Percentiles rank a stretch among this genome's conserved stretches.
phyloP scores from a whole-genome alignment of 1,139 yeast species.

The Debaryomycetaceae sp. region DNA sequence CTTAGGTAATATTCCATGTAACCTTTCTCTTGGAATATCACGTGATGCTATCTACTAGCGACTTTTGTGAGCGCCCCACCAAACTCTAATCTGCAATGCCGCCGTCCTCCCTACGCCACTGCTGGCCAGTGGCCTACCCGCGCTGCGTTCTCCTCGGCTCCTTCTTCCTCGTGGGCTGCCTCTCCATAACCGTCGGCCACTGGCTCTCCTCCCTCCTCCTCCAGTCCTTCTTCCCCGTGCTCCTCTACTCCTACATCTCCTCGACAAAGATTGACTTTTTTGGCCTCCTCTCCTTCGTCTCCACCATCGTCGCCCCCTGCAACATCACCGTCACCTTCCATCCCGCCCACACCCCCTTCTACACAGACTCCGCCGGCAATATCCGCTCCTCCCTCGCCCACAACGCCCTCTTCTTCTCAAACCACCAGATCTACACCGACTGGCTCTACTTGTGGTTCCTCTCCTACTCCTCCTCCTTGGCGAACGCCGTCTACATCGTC shows the following conservation, averaged over 20 bases:
- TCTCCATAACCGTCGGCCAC: constrained; percentile 35
- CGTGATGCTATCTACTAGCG: no score
- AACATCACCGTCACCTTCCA: constrained; percentile 32
- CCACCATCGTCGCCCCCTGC: constrained; percentile 32
- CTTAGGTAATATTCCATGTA: no score
- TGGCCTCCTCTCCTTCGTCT: constrained; percentile 31
- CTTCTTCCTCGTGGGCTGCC: constrained; percentile 34
- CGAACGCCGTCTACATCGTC: constrained; percentile 58
- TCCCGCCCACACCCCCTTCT: constrained; percentile 10
- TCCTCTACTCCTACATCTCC: constrained; percentile 26
- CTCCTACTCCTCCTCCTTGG: constrained; percentile 54
- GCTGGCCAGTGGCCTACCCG: constrained; percentile 10
- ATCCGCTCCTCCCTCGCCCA: constrained; percentile 26
- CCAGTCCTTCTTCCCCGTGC: constrained; percentile 10
- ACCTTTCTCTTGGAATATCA: no score
- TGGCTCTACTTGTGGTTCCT: constrained; percentile 94
- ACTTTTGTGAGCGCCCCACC: no score
- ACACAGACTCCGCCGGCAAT: constrained; percentile 13
- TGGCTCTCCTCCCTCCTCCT: constrained; percentile 20
- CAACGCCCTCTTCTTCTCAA: constrained; percentile 59
- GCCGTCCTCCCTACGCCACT: background rate
- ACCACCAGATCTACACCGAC: constrained; percentile 91
- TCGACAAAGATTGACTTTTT: constrained; percentile 43
- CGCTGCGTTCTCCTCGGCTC: constrained; percentile 22
- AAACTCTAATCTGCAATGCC: no score